Evolutionary conservation across 2,329 filamentous ascomycete genomes (phyloP).

Genomic region (Leptosphaerulina australis): DNA sequence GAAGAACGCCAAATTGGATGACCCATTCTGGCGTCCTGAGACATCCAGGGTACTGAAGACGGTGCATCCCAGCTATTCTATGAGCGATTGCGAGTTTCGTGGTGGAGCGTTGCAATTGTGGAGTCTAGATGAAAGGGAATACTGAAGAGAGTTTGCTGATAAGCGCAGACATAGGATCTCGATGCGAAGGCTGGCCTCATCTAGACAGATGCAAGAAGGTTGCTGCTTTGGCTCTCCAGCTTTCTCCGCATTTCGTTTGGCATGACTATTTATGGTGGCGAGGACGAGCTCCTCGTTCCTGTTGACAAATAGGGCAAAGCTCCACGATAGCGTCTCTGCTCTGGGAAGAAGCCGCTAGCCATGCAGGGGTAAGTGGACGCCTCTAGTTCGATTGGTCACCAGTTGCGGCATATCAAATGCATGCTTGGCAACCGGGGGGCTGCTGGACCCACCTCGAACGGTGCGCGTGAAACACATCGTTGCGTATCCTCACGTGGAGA

Average conservation of each 20-base stretch:
- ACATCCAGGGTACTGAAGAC: slow-evolving; percentile 17
- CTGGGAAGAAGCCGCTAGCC: slow-evolving; percentile 26
- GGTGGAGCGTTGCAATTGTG: slow-evolving; percentile 12
- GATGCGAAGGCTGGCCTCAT: background rate
- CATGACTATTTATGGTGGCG: slow-evolving; percentile 45
- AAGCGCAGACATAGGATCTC: background rate
- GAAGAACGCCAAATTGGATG: slow-evolving; percentile 15
- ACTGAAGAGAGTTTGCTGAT: background rate
- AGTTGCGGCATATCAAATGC: slow-evolving; percentile 37
- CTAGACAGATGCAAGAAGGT: slow-evolving; percentile 9
- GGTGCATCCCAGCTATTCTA: slow-evolving; percentile 18
- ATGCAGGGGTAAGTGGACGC: slow-evolving; percentile 34
- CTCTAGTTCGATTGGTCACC: slow-evolving; percentile 32
- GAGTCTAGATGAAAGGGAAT: background rate
- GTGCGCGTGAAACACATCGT: slow-evolving; percentile 35
- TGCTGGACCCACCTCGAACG: slow-evolving; percentile 30
- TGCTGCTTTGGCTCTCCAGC: slow-evolving; percentile 29
- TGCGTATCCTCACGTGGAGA: slow-evolving; percentile 33
- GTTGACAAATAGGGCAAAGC: slow-evolving; percentile 29
- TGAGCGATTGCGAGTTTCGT: slow-evolving; percentile 11
- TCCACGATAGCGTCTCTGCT: slow-evolving; percentile 22
- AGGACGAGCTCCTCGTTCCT: slow-evolving; percentile 31
- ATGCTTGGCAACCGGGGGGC: slow-evolving; percentile 23
- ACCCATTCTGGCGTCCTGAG: slow-evolving; percentile 19
- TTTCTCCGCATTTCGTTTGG: slow-evolving; percentile 47